Evolutionary conservation across 352 stramenopile genomes (phyloP), one percentile per base, ranked within the genome.

Genomic region (Phytophthora boehmeriae): DNA sequence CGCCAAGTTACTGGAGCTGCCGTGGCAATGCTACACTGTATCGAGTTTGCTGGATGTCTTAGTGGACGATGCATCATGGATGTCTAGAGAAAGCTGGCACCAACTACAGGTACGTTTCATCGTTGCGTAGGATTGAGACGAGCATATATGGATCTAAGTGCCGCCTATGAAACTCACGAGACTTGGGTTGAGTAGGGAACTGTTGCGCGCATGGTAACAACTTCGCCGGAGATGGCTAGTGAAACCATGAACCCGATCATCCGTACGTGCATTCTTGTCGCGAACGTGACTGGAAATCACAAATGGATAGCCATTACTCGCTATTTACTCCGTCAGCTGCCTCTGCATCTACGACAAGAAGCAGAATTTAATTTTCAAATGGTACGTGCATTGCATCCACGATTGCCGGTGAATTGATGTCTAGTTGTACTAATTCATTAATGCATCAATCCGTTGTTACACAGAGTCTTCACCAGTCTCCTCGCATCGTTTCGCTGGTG

Each of bases 291-390:
- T 0, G 49, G 71, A 16, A 61, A 75, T 23, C 59, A 62, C 17
- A 66, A 73, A 23, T 93, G 84, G 84, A 71, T 93, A 49, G 44
- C 52, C 11, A 69, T 89, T 27, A 71, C 71, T 14, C 78, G 84
- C 2, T 66, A 76, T 44, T 48, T 93, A 32, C 57, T 89, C 19
- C 68, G 73, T 8, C 68, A 81, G 19, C 60, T 93, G 27, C 76
- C 81, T 0, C 39, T 71, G n/a, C 71, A 86, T 41, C 50, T 88
- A 17, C 66, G 81, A 36, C 80, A 87, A 52, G 84, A 92, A 41
- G 78, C 82, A 5, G 84, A 93, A 22, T 93, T 93, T 49, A 90
- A 84, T 42, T 60, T 93, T 6, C 84, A 92, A 63, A 91, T 91
- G 80, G 84, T 93, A 68, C 25, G 44, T 35, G 27, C 14, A 14